Evolutionary conservation across 306 rosid genomes (phyloP), one percentile per base, ranked within the genome.

Genomic region (Oxytropis ochrocephala): DNA sequence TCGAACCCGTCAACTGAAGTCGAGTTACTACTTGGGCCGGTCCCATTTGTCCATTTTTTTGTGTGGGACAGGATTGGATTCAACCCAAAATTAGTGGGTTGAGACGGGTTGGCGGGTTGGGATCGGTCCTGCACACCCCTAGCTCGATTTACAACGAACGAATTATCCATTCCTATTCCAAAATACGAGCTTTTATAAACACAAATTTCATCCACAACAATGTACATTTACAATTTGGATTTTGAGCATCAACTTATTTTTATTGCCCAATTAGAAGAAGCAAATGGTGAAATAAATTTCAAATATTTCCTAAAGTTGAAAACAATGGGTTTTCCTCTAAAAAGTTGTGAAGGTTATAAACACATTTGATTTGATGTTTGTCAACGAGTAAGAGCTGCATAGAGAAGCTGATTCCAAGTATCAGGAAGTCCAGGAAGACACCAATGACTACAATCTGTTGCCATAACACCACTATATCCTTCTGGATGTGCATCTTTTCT

Each of bases 371-470:
- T 0, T 39, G 7, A 4, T 41, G 21, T 52, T 52, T 52, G 12
- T 86, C 75, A 91, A 67, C 57, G 27, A 69, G 86, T 78, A 33
- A 93, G 90, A 72, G 84, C 71, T 2, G 96, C 94, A 79, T 64
- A 80, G 0, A 94, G 80, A 48, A 94, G 91, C 67, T 86, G 53
- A 63, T 94, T 94, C 98, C 98, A 94, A 21, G 98, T 94, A 77
- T 94, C 98, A 9, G 98, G 96, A 30, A 94, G 77, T 0, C 98
- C 98, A 0, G 98, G 98, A 49, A 94, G 96, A 49, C 98, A 94
- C 98, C 98, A 94, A 3, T 94, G 98, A 81, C 98, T 94, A 67
- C 98, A 94, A 65, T 94, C 98, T 6, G 51, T 68, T 30, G 84
- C 78, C 53, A 78, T 3, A 43, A 79, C 83, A 0, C 86, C 84